Base-by-base conservation (phyloP, 805 yeast species). In the Kluyveromyces dobzhanskii region DNA sequence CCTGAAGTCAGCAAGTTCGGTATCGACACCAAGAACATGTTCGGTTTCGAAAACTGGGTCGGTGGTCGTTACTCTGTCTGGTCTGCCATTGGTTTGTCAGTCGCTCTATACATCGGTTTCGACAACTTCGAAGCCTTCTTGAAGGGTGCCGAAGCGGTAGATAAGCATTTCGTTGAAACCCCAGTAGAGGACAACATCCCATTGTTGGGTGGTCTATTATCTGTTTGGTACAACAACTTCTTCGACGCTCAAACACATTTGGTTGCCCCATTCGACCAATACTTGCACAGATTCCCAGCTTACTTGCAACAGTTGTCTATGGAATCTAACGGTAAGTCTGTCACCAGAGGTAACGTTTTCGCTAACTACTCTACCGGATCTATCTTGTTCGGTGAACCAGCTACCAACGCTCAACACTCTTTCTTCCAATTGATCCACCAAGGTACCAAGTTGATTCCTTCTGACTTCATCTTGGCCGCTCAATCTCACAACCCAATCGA, bases 21-120 rank as follows among this genome's bases (percentile, higher is more conserved):
- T 59, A 92, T 92, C 53, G 97, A 92, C 71, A 78, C 96, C 62
- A 82, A 78, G 64, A 92, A 92, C 75, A 92, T 92, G 99, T 92
- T 92, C 67, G 97, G 94, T 48, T 92, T 92, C 58, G 96, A 88
- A 65, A 81, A 71, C 69, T 92, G 98, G 98, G 99, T 92, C 49
- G 99, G 99, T 60, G 99, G 99, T 62, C 83, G 99, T 68, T 92
- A 92, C 80, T 92, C 98, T n/a, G 98, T 92, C 46, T 92, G 99
- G 99, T 85, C 95, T 31, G 94, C 98, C 47, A 92, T 92, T 64
- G 99, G 99, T 46, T 77, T 92, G 54, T 85, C 96, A 21, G 90
- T 92, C 47, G 94, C 95, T 54, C 69, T 92, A 53, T 92, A 83
- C 77, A 81, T 92, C 63, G 99, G 99, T 50, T 92, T 62, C 65